phyloP scores from a whole-genome alignment of 2,329 filamentous ascomycete genomes.

The Sclerotinia glacialis region DNA sequence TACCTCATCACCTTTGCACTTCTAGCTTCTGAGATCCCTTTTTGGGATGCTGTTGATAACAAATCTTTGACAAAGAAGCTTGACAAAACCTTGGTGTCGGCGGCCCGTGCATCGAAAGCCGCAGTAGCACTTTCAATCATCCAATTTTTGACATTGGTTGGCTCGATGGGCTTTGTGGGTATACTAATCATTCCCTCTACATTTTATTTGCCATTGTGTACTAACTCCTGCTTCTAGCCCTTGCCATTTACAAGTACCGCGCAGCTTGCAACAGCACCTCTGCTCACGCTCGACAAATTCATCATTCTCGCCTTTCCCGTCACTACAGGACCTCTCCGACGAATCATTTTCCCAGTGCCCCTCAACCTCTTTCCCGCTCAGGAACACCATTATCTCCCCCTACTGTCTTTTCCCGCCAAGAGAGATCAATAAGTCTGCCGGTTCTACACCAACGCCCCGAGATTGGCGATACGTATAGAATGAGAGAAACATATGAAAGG shows the following conservation, averaged over 20 bases:
- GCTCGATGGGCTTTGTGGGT: background rate
- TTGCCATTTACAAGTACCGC: background rate
- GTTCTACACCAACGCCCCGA: background rate
- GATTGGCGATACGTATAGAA: background rate
- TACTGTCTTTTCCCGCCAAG: background rate
- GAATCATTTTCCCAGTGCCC: too few relatives aligned
- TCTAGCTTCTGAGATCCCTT: slow-evolving; percentile 1
- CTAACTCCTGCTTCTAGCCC: background rate
- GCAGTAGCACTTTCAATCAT: background rate
- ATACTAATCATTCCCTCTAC: background rate
- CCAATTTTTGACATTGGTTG: background rate
- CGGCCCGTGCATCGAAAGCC: background rate
- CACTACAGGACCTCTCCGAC: background rate
- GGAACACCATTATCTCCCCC: background rate
- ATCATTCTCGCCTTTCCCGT: background rate
- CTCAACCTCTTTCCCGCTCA: background rate
- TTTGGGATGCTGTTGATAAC: background rate
- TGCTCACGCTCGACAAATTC: background rate
- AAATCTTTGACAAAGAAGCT: background rate
- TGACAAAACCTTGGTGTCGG: background rate
- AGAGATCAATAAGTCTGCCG: background rate
- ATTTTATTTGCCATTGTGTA: background rate
- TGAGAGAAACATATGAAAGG: background rate
- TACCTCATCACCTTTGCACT: background rate
- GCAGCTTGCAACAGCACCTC: background rate